A percentile compares a stretch with the other conserved stretches of the same genome.
Evolutionary conservation across 768 basidiomycete genomes (phyloP).

Genomic region (Hygrophoropsis aurantiaca): DNA sequence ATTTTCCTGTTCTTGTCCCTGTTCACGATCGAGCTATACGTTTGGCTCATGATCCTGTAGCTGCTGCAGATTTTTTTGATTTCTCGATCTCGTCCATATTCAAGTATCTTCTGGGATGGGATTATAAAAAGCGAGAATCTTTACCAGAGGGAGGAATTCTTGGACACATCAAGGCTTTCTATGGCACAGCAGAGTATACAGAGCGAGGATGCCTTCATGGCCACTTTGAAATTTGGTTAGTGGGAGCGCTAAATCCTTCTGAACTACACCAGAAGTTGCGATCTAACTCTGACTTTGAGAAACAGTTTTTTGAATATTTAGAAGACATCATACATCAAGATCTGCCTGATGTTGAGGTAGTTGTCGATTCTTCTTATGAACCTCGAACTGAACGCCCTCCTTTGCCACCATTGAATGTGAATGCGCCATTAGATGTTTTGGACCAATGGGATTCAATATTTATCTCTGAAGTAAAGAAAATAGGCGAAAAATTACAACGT

Average conservation of each 20-base stretch:
- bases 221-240: slow-evolving; percentile 31
- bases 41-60: slow-evolving; percentile 32
- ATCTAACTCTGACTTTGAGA: background rate
- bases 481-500: slow-evolving; percentile 20
- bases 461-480: slow-evolving; percentile 14
- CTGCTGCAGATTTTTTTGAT: slow-evolving; percentile 33
- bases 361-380: slow-evolving; percentile 13
- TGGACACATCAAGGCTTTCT: slow-evolving; percentile 28
- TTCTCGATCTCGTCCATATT: slow-evolving; percentile 24
- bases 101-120: slow-evolving; percentile 26
- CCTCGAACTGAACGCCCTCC: slow-evolving; percentile 24
- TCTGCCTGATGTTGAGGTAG: slow-evolving; percentile 23
- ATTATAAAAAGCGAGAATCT: slow-evolving; percentile 13
- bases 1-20: slow-evolving; percentile 19
- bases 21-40: slow-evolving; percentile 17
- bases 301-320: slow-evolving; percentile 30
- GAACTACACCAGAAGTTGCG: slow-evolving; percentile 20
- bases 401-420: background rate
- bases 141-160: slow-evolving; percentile 25
- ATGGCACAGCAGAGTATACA: slow-evolving; percentile 27
- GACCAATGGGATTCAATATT: slow-evolving; percentile 12
- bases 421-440: background rate
- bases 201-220: slow-evolving; percentile 28
- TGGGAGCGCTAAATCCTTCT: slow-evolving; percentile 30
- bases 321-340: slow-evolving; percentile 32